Base-by-base conservation (phyloP, 2,329 filamentous ascomycete species). In the Penicillium decumbens region DNA sequence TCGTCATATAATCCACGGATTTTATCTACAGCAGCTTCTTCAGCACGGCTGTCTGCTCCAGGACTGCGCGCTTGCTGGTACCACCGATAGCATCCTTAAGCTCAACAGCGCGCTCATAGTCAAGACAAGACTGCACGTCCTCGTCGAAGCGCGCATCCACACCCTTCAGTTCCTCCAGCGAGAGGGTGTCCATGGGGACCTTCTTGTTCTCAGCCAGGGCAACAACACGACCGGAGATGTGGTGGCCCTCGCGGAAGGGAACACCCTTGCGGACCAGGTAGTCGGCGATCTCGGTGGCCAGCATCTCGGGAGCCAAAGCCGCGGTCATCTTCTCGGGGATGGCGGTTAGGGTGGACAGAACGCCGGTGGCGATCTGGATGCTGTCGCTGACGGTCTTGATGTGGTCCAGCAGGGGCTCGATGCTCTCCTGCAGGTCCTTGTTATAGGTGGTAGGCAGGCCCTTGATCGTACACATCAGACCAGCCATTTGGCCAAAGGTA, bases 381-480 rank as follows among this genome's bases (percentile, higher is more conserved):
- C 86, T 89, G 75, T 95, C 87, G 49, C 79, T 80, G 54, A 93
- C 79, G 5, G 88, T 92, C 78, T 90, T 88, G 70, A 91, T 81
- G 67, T 85, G 82, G 69, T 95, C 88, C 42, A 95, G 80, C 73
- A 95, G 82, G n/a, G 87, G 85, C 76, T 95, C 87, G 54, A 88
- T 84, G 50, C 82, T 85, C 73, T 95, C 89, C 72, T 95, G 89
- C n/a, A 95, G 72, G 69, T 95, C 89, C 73, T 95, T 95, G 77
- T 95, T 92, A 77, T 95, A 95, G 3, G 87, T 89, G 38, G 81
- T 87, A 1, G 88, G 87, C 25, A 93, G 80, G 48, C 86, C 86
- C 70, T 87, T 85, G 69, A 84, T 71, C 32, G 83, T 88, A 74
- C 84, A 84, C 80, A 89, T 89, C 56, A 93, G 73, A 32, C 88